These are phyloP conservation scores for Cystofilobasidium bisporidii DNA, from an alignment of 768 basidiomycete genomes.

Conservation along the genomic window DNA sequence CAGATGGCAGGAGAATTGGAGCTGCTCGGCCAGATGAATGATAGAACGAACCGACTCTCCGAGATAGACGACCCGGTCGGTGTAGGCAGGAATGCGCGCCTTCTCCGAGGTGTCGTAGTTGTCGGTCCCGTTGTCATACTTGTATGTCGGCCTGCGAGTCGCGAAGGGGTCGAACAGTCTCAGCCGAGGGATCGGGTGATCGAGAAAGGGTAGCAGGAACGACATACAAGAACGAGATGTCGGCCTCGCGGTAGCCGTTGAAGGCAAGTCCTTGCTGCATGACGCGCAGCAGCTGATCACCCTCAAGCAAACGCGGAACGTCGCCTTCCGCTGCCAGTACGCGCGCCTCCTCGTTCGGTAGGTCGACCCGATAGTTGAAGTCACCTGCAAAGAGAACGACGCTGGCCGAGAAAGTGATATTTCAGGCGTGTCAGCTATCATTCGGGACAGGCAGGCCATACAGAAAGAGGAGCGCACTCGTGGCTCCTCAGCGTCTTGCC, in stretches of 20 bases:
- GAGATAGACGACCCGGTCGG: conserved; percentile 85
- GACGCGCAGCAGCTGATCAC: conserved; percentile 74
- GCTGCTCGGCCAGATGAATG: neutral
- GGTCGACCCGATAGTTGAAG: conserved; percentile 76
- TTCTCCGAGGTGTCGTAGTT: conserved; percentile 93
- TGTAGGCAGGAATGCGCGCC: conserved; percentile 71
- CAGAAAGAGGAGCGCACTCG: conserved; percentile 58
- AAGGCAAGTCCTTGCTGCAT: conserved; percentile 71
- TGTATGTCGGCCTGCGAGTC: conserved; percentile 90
- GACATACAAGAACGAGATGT: conserved; percentile 57
- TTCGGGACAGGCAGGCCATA: no score
- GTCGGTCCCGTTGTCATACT: conserved; percentile 60
- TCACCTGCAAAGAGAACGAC: conserved; percentile 91
- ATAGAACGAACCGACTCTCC: conserved; percentile 47
- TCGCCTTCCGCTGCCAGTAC: conserved; percentile 55
- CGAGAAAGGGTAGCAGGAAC: neutral
- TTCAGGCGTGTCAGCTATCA: no score
- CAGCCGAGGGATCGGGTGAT: no score
- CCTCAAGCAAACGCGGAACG: conserved; percentile 62
- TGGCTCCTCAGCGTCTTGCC: conserved; percentile 83
- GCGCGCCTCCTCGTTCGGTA: conserved; percentile 72
- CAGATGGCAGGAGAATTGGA: neutral
- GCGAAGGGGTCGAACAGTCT: no score
- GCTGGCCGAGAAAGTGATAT: no score
- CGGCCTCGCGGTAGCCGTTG: conserved; percentile 74